Evolutionary conservation across 495 filamentous ascomycete genomes (phyloP).

Genomic region (Letharia lupina): DNA sequence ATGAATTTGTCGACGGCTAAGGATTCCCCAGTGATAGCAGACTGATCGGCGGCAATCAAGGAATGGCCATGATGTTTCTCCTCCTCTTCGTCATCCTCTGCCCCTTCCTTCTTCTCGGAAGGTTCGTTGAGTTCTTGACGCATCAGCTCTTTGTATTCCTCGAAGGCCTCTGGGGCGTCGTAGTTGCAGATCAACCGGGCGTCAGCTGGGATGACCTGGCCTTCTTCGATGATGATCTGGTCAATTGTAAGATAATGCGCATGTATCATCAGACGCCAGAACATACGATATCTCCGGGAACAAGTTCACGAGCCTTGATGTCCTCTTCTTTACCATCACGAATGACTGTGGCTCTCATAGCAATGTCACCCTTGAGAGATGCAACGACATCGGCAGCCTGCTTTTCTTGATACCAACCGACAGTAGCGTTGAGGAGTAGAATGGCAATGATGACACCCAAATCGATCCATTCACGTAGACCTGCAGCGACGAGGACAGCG

Average conservation of each 20-base stretch:
- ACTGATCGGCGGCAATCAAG: slow-evolving; percentile 62
- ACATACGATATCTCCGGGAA: slow-evolving; percentile 74
- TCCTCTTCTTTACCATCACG: slow-evolving; percentile 63
- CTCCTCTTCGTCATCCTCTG: slow-evolving; percentile 47
- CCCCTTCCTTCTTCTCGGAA: slow-evolving; percentile 56
- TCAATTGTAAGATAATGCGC: slow-evolving; percentile 22
- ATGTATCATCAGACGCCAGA: neutral
- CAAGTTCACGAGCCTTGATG: slow-evolving; percentile 70
- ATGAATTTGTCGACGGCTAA: slow-evolving; percentile 73
- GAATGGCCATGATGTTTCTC: slow-evolving; percentile 54
- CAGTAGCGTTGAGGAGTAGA: slow-evolving; percentile 65
- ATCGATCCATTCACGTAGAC: slow-evolving; percentile 75
- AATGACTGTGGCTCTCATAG: slow-evolving; percentile 64
- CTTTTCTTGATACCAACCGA: slow-evolving; percentile 85
- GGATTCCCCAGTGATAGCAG: slow-evolving; percentile 70
- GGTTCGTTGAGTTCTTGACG: slow-evolving; percentile 47
- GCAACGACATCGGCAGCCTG: slow-evolving; percentile 79
- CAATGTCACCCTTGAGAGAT: slow-evolving; percentile 73
- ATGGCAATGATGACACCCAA: slow-evolving; percentile 80
- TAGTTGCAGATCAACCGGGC: slow-evolving; percentile 71
- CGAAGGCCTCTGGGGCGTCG: slow-evolving; percentile 59
- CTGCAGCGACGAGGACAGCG: slow-evolving; percentile 68
- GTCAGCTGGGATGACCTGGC: slow-evolving; percentile 65
- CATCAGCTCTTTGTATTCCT: slow-evolving; percentile 60
- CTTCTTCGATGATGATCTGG: slow-evolving; percentile 63